Base-by-base conservation (phyloP, 257 asterid genomes). In the Nicotiana noctiflora region DNA sequence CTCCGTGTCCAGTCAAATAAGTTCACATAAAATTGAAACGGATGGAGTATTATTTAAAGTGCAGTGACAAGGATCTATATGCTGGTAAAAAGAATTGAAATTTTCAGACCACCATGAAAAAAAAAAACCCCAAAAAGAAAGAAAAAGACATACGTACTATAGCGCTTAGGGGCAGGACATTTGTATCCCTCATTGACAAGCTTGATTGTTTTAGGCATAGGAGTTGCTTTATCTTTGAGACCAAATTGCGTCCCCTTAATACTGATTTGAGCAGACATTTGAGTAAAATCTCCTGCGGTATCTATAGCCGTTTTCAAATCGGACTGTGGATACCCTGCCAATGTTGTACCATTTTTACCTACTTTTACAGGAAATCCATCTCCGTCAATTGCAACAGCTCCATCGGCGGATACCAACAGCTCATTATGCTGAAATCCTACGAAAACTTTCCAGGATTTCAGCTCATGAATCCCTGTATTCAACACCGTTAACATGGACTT, bases 271-370 rank as follows among this genome's bases (percentile, higher is more conserved):
- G 75, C 94, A 81, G 87, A 90, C 92, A 92, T 91, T 89, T 92
- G 96, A 29, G 86, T 52, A 8, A 59, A 82, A 81, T 96, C 98
- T 0, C 88, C 90, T 0, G 99, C 99, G 0, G 99, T 96, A 2
- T 96, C 99, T 17, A 96, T 94, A 10, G 99, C 98, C 0, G 99
- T 96, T 64, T 91, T 88, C 67, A 95, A 82, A 84, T 95, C 99
- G 0, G 94, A 14, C 86, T 84, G 86, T 2, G 98, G 99, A 53
- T 83, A 89, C 6, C 99, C 99, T 0, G 92, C 91, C 1, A 95
- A 75, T 19, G 81, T 15, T 0, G 98, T 92, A 59, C 97, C 98
- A 15, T 93, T 92, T 21, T 89, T 93, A 32, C 92, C 92, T 2
- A 88, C 92, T 19, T 34, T 53, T 21, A 86, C 60, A 1, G 99